Conservation (phyloP, 192 early-diverging fungal species). For the Cladochytrium replicatum region DNA sequence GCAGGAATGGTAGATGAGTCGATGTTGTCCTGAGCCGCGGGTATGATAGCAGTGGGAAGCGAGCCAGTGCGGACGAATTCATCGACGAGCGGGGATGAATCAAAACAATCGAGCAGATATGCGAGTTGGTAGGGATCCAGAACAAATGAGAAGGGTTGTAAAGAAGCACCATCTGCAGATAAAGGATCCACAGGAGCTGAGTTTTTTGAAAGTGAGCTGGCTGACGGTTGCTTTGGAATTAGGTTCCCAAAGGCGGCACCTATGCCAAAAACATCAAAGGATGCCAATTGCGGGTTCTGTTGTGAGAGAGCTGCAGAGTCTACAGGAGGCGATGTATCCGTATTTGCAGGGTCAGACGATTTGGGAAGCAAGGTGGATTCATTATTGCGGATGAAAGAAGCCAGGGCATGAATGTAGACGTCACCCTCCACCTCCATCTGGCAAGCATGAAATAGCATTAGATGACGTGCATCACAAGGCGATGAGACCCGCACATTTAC, state of each 20-base stretch:
- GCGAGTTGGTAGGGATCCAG: constrained; percentile 20
- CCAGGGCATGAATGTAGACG: constrained; percentile 1
- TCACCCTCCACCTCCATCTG: constrained; percentile 9
- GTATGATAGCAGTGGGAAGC: no score
- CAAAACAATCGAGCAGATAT: constrained; percentile 8
- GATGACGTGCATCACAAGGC: constrained; percentile 4
- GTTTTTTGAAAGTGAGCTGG: background rate
- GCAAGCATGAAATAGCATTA: no score
- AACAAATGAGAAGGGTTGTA: no score
- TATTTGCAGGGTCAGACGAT: no score
- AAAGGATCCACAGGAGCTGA: background rate
- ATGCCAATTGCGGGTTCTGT: constrained; percentile 7
- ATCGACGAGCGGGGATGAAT: constrained; percentile 4
- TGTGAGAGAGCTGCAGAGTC: background rate
- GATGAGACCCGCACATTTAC: background rate
- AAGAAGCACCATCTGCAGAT: no score
- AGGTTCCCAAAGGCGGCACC: constrained; percentile 2
- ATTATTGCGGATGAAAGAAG: constrained; percentile 7
- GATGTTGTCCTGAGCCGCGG: background rate
- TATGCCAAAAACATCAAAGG: constrained; percentile 9
- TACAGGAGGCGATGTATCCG: no score
- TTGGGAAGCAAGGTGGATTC: no score
- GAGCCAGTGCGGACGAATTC: no score
- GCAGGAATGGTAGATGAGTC: background rate
- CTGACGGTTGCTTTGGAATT: constrained; percentile 1